Base-by-base conservation (phyloP, 2,329 filamentous ascomycete species). In the Verruconis gallopava region DNA sequence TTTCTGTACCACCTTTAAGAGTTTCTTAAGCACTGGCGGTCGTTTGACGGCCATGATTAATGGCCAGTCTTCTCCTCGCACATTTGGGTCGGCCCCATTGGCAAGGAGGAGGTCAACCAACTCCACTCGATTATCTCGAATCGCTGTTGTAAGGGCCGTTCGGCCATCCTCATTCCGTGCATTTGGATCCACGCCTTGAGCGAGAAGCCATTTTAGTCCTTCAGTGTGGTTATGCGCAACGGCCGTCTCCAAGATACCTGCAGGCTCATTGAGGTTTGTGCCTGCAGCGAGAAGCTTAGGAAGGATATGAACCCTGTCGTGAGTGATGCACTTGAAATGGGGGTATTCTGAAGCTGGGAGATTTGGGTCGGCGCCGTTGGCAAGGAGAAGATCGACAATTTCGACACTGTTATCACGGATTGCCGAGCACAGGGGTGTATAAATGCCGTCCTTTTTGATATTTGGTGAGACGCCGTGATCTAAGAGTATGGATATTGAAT, bases 31-130 rank as follows among this genome's bases (percentile, higher is more conserved):
- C 34, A 83, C 70, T 0, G 57, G 55, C 0, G 79, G 77, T 25
- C 74, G 69, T 46, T 66, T 67, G 38, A 81, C 76, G 0, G 79
- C 77, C 72, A 83, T 77, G 55, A 72, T 77, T 9, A 82, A 66
- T 0, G 79, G 79, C 79, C 79, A 84, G 53, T 82, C 76, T 50
- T 79, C 66, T 22, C 78, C 78, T 12, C 77, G 68, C 14, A 79
- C 60, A 42, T 72, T 71, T 3, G 77, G 73, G 46, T 79, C 73
- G 0, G 75, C 77, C 9, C 76, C 76, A 20, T 72, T 66, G 3
- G 62, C 55, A 4, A 80, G 63, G 1, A 81, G 65, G 9, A 71
- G 55, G 30, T 79, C 72, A 17, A 81, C 68, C 49, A 79, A 64
- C 4, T 79, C 75, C 18, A 64, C 53, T 2, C 69, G 68, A 52